phyloP scores from a whole-genome alignment of 495 filamentous ascomycete genomes.

The Penicillium alfredii region DNA sequence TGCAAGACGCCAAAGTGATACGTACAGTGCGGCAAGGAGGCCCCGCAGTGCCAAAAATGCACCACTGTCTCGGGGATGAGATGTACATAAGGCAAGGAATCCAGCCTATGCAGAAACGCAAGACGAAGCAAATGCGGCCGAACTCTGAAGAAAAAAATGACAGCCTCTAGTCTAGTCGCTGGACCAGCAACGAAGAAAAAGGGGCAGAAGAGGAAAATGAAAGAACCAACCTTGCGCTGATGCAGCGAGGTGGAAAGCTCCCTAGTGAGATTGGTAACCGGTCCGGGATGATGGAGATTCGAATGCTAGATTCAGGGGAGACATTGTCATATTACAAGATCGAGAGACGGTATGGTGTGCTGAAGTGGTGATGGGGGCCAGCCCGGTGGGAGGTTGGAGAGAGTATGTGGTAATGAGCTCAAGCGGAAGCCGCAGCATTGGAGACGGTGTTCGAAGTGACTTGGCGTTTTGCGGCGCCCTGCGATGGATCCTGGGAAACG shows the following conservation, averaged over 20 bases:
- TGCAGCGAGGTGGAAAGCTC: slow-evolving; percentile 15
- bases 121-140: slow-evolving; percentile 4
- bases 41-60: slow-evolving; percentile 3
- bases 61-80: slow-evolving; percentile 10
- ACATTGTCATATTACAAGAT: slow-evolving; percentile 13
- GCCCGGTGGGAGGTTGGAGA: no score
- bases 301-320: slow-evolving; percentile 16
- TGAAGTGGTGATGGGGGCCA: slow-evolving; percentile 24
- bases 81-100: slow-evolving; percentile 15
- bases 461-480: slow-evolving; percentile 36
- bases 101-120: slow-evolving; percentile 4
- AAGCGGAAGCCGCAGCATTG: slow-evolving; percentile 32
- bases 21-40: slow-evolving; percentile 23
- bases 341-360: slow-evolving; percentile 6
- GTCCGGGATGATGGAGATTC: slow-evolving; percentile 10
- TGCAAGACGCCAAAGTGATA: slow-evolving; percentile 23
- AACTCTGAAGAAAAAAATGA: slow-evolving; percentile 6
- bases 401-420: slow-evolving; percentile 9
- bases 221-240: slow-evolving; percentile 38
- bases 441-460: slow-evolving; percentile 29
- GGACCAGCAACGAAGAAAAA: slow-evolving; percentile 21
- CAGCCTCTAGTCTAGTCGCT: slow-evolving; percentile 10
- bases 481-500: slow-evolving; percentile 25
- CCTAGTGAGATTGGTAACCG: slow-evolving; percentile 5
- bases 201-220: slow-evolving; percentile 21